These are phyloP conservation scores for Ophiostoma perfectum DNA, from an alignment of 2,329 filamentous ascomycete genomes.

Conservation along the genomic window DNA sequence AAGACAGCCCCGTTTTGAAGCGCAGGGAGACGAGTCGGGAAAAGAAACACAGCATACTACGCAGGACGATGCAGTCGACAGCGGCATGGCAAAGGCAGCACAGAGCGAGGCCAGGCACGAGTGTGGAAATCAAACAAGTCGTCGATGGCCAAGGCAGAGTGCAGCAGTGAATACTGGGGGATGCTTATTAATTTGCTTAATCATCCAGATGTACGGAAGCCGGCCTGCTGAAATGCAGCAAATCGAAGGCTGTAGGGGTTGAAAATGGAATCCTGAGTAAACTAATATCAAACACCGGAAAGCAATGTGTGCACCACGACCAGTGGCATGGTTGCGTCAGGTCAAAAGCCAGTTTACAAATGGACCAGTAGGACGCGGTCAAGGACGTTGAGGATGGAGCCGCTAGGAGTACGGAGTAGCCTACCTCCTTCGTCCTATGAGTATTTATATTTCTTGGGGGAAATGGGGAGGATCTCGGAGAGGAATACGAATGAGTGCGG, in stretches of 20 bases:
- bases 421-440: neutral
- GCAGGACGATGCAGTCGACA: neutral
- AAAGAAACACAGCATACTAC: neutral
- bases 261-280: too few species aligned
- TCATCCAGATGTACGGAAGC: neutral
- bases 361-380: neutral
- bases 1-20: slow-evolving; percentile 8
- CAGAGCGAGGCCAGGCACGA: neutral
- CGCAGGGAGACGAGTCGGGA: neutral
- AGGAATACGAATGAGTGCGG: neutral
- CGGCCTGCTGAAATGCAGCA: too few species aligned
- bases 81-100: neutral
- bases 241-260: too few species aligned
- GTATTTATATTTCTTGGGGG: neutral
- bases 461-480: neutral
- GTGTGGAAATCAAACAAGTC: neutral
- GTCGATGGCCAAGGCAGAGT: neutral
- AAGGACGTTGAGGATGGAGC: neutral
- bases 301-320: too few species aligned
- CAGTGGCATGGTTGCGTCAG: too few species aligned
- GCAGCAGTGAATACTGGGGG: neutral
- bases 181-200: neutral
- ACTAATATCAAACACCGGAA: too few species aligned
- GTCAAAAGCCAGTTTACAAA: too few species aligned
- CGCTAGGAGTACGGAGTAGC: neutral